Conservation (phyloP, 1,284 basidiomycete species). For the Apiotrichum veenhuisii region DNA sequence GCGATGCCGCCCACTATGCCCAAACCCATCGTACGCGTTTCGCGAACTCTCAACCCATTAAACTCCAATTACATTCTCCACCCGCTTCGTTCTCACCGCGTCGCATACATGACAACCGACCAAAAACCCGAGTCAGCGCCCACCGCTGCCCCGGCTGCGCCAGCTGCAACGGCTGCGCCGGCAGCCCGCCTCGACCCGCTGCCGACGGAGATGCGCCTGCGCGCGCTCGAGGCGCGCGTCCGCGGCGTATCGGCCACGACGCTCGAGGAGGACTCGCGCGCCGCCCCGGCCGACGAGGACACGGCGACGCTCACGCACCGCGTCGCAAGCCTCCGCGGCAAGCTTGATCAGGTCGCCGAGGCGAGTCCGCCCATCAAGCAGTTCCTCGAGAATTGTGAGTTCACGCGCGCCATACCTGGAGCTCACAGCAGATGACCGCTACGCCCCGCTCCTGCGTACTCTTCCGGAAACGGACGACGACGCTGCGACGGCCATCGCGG, state of each 20-base stretch:
- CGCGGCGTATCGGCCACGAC: conserved; percentile 23
- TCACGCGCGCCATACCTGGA: background rate
- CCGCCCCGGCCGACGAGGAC: background rate
- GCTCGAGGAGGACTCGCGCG: background rate
- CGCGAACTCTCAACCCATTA: too few species aligned
- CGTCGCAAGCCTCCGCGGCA: conserved; percentile 21
- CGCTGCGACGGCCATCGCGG: background rate
- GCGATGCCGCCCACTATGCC: too few species aligned
- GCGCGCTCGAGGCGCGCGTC: conserved; percentile 38
- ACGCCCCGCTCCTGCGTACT: conserved; percentile 30
- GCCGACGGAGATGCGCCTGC: conserved; percentile 38
- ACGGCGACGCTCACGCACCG: conserved; percentile 16
- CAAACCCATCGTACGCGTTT: too few species aligned
- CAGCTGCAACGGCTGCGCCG: background rate
- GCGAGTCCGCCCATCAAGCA: conserved; percentile 34
- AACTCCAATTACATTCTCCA: too few species aligned
- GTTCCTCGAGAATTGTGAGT: conserved; percentile 37
- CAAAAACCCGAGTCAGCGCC: background rate
- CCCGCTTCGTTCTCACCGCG: too few species aligned
- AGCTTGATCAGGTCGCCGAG: conserved; percentile 23
- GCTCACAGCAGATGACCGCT: conserved; percentile 27
- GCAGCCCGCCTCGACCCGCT: conserved; percentile 8
- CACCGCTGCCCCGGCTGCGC: background rate
- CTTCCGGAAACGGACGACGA: background rate
- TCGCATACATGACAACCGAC: too few species aligned